phyloP scores from a whole-genome alignment of 176 grass and related monocot species.

The Cenchrus fungigraminus region DNA sequence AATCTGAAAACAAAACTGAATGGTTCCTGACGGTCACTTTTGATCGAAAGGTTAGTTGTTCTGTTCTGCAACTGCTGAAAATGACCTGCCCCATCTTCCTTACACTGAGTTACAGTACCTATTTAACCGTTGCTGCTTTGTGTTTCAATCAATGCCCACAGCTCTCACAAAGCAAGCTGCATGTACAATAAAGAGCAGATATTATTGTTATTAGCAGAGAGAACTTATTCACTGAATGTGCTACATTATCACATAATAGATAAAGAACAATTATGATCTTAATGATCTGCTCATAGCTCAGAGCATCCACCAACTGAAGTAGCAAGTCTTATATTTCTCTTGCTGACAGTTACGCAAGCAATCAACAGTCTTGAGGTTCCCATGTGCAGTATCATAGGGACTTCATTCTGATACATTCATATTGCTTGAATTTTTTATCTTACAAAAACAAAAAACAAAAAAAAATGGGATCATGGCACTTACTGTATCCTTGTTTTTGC shows the following conservation, averaged over 20 bases:
- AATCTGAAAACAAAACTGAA: not conserved
- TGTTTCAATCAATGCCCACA: not conserved
- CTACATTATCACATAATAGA: not conserved
- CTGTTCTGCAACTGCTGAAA: not conserved
- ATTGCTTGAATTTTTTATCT: not conserved
- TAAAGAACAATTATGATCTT: not conserved
- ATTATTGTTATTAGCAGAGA: not conserved
- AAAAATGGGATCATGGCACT: not conserved
- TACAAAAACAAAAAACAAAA: not conserved
- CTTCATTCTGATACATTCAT: not conserved
- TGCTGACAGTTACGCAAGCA: not conserved
- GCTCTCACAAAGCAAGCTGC: not conserved
- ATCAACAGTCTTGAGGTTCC: slow-evolving; percentile 18
- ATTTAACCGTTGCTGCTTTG: not conserved
- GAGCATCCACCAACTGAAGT: slow-evolving; percentile 15
- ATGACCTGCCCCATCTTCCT: not conserved
- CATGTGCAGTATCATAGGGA: not conserved
- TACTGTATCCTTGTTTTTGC: not conserved
- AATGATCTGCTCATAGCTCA: not conserved
- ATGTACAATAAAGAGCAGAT: not conserved
- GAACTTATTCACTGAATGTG: not conserved
- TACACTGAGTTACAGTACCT: not conserved
- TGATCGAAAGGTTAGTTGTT: not conserved
- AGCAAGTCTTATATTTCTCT: not conserved
- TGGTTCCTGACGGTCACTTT: not conserved